Evolutionary conservation across 169 alveolate genomes (phyloP), one percentile per base, ranked within the genome.

Genomic region (Plasmodium knowlesi): DNA sequence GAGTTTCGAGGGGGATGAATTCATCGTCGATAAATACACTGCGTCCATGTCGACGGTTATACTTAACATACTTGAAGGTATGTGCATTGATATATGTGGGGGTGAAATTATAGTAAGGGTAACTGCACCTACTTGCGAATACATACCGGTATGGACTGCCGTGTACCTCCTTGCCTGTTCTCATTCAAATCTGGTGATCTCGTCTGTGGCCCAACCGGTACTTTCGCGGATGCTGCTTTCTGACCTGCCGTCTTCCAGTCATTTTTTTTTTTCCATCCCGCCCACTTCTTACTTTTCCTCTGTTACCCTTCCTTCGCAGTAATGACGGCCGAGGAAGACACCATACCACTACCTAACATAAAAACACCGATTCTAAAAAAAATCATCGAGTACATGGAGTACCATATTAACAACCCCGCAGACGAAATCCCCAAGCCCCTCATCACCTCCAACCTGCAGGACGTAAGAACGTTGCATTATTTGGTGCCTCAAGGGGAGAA

Each of bases 341-440:
- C 98, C 70, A 96, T 99, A 61, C 99, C 99, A 12, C 96, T 99
- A 10, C 99, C 98, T 32, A 98, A 97, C 89, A 98, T 98, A n/a
- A 98, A 97, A 81, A 91, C 98, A 19, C 92, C 92, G 14, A 97
- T 97, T 28, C 96, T 99, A 90, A 95, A 97, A 76, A 99, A 98
- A 93, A 96, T 98, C 32, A 95, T 98, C 46, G 99, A 98, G 78
- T 99, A 98, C 95, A 98, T 99, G 95, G 97, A 96, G 43, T 97
- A 98, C 92, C 98, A 98, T 91, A 97, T 95, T 32, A 97, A 98
- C 88, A 97, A 96, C 95, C 98, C 98, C 10, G 98, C 99, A 28
- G 97, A 97, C 9, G 99, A 98, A 93, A 98, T 99, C 50, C 99
- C 99, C 81, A 97, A 98, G 83, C 99, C 99, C 9, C 96, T 99